Evolutionary conservation across 257 asterid species (phyloP), one percentile per base, ranked within the genome.

Genomic region (Forsythia suspensa): DNA sequence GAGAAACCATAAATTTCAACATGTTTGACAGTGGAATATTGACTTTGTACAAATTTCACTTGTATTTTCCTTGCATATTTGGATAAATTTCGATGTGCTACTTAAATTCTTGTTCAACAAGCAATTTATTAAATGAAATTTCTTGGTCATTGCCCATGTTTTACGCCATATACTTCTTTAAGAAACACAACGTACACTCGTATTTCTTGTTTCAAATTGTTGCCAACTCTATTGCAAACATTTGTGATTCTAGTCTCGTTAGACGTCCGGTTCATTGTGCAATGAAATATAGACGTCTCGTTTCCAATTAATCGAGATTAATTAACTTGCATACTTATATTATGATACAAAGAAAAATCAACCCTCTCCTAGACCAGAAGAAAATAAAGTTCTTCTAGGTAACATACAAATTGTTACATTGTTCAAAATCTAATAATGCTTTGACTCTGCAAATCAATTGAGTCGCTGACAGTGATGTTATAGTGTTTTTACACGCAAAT

Each of bases 21-120:
- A 76, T 55, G 41, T 73, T 87, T 88, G 90, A 84, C 87, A 79
- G 76, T 72, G 76, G 88, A 89, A 83, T 51, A 38, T 77, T 84
- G 92, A 88, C 89, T 80, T 70, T 52, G 34, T 57, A 29, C 16
- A 16, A 24, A 20, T 29, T 40, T 40, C 42, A 39, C 68, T 20
- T 69, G 13, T 34, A 73, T 39, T 80, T 80, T 77, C 36, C 46
- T 66, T 38, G 10, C 57, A 18, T 40, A 3, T 46, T 37, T 42
- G 43, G 80, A 75, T 43, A 43, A 57, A 43, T 79, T 72, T 44
- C 48, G 59, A 51, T 51, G 3, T 51, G 59, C 15, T 51, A 11
- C 12, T 11, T 29, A 29, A 29, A 29, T 29, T 29, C 34, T 29
- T 29, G 34, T 29, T 29, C 34, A 29, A 29, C 34, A 29, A 29